Percentiles rank a stretch among this genome's conserved stretches.
phyloP scores from a whole-genome alignment of 1,139 yeast genomes.

The Blastobotrys apis region DNA sequence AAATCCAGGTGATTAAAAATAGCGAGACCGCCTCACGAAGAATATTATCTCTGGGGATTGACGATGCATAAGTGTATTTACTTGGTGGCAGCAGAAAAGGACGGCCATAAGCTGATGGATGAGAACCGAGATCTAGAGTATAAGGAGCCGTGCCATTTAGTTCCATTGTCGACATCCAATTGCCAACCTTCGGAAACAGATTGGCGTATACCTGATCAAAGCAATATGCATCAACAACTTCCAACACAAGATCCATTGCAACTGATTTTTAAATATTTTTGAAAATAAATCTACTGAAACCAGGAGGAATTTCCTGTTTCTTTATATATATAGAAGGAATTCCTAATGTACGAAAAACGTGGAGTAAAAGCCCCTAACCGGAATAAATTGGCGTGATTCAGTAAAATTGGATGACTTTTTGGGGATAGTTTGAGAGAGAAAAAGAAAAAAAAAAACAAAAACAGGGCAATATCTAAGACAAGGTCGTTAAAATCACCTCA shows the following conservation, averaged over 20 bases:
- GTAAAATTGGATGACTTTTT: no score
- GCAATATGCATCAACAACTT: slow-evolving; percentile 62
- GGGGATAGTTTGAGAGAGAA: no score
- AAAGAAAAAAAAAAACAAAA: no score
- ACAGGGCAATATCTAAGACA: no score
- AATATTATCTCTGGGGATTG: slow-evolving; percentile 65
- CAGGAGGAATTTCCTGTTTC: no score
- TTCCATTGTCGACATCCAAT: slow-evolving; percentile 2
- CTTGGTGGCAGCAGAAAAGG: slow-evolving; percentile 49
- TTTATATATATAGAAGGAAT: no score
- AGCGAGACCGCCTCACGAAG: slow-evolving; percentile 70
- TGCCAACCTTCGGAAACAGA: slow-evolving; percentile 40
- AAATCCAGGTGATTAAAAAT: slow-evolving; percentile 64
- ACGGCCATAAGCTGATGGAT: slow-evolving; percentile 38
- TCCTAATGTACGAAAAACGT: no score
- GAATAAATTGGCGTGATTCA: no score
- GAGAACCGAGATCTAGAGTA: background rate
- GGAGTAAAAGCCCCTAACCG: no score
- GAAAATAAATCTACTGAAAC: background rate
- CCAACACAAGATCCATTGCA: slow-evolving; percentile 86
- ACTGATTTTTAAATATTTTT: background rate
- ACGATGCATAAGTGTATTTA: slow-evolving; percentile 54
- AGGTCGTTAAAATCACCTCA: no score
- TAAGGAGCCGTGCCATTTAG: background rate
- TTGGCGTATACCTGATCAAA: slow-evolving; percentile 71